phyloP scores from a whole-genome alignment of 192 early-diverging fungal species.

The Allomyces javanicus region DNA sequence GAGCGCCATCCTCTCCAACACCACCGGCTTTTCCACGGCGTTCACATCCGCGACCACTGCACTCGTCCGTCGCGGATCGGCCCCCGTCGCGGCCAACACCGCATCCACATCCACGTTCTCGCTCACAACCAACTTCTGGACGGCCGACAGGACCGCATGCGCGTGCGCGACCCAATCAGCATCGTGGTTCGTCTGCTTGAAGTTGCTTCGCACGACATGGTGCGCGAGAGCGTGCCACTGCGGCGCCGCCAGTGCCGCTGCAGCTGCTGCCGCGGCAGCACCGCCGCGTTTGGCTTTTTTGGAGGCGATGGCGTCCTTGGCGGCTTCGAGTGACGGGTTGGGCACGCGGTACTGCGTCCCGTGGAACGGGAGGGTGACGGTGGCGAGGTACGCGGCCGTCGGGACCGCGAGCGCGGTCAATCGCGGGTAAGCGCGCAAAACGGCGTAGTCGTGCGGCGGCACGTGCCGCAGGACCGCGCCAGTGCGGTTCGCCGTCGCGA shows the following conservation, averaged over 20 bases:
- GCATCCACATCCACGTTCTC: too few relatives aligned
- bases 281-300: too few relatives aligned
- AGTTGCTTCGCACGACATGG: not conserved
- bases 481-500: too few relatives aligned
- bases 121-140: too few relatives aligned
- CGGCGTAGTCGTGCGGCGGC: slow-evolving; percentile 22
- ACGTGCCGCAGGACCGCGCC: slow-evolving; percentile 11
- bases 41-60: too few relatives aligned
- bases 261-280: not conserved
- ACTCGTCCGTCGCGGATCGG: too few relatives aligned
- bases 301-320: not conserved
- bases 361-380: not conserved
- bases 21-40: not conserved
- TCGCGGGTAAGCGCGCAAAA: slow-evolving; percentile 17
- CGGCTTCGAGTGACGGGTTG: not conserved
- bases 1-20: not conserved
- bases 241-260: not conserved
- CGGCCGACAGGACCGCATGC: not conserved
- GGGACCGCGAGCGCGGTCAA: not conserved
- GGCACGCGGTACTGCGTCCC: not conserved
- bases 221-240: not conserved
- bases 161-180: not conserved
- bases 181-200: not conserved
- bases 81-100: too few relatives aligned
- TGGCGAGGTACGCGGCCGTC: not conserved